Evolutionary conservation across 2,329 filamentous ascomycete species (phyloP).

Genomic region (Lachnellula hyalina): DNA sequence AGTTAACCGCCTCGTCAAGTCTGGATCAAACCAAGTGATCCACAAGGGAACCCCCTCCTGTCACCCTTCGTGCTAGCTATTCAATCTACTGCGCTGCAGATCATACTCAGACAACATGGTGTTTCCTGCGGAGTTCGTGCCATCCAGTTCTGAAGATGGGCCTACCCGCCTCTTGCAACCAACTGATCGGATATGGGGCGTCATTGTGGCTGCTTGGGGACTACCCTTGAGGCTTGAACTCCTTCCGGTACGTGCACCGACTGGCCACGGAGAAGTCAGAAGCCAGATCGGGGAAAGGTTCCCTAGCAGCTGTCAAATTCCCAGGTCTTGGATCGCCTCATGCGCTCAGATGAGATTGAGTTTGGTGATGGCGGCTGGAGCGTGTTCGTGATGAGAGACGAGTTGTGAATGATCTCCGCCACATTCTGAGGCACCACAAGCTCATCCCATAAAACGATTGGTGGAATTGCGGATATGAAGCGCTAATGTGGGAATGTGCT

Average conservation of each 20-base stretch:
- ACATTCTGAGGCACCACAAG: background rate
- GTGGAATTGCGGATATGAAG: background rate
- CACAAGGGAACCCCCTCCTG: slow-evolving; percentile 12
- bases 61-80: slow-evolving; percentile 11
- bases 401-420: slow-evolving; percentile 10
- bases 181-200: background rate
- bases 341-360: slow-evolving; percentile 10
- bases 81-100: slow-evolving; percentile 16
- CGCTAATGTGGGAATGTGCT: background rate
- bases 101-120: slow-evolving; percentile 22
- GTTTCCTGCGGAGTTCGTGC: slow-evolving; percentile 14
- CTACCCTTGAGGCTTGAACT: background rate
- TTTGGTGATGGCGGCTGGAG: background rate
- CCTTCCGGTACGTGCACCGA: slow-evolving; percentile 6
- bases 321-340: slow-evolving; percentile 12
- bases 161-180: slow-evolving; percentile 1
- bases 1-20: slow-evolving; percentile 1
- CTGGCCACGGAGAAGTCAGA: slow-evolving; percentile 2
- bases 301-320: background rate
- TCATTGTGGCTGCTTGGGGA: background rate
- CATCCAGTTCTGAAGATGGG: slow-evolving; percentile 2
- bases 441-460: slow-evolving; percentile 1
- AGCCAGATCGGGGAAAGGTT: background rate
- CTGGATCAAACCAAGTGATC: slow-evolving; percentile 16
- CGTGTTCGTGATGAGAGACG: slow-evolving; percentile 11